Evolutionary conservation across 345 rosid species (phyloP).

Genomic region (Eutrema yunnanense): DNA sequence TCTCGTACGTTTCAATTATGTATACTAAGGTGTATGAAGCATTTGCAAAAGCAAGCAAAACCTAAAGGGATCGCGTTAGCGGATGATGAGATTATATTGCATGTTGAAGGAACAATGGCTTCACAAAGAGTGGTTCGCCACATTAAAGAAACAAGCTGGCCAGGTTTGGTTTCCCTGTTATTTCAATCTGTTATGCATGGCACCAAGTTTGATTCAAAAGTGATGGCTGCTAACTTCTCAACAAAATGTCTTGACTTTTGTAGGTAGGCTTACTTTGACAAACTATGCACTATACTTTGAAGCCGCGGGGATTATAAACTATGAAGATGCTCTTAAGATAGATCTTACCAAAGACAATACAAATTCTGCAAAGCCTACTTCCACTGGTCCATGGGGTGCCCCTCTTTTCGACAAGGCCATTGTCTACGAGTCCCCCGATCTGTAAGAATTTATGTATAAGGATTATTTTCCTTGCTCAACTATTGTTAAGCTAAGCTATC

Average conservation of each 20-base stretch:
- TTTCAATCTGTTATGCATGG: not conserved
- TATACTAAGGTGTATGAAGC: conserved; percentile 52
- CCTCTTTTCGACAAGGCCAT: conserved; percentile 94
- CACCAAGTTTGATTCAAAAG: not conserved
- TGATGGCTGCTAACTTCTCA: not conserved
- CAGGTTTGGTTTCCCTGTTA: conserved; percentile 40
- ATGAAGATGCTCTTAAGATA: conserved; percentile 80
- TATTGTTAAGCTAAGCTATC: no score
- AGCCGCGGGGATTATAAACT: conserved; percentile 64
- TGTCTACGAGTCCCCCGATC: conserved; percentile 56
- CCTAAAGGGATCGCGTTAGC: conserved; percentile 72
- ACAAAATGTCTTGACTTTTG: conserved; percentile 10
- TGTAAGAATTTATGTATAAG: conserved; percentile 47
- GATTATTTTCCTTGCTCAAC: no score
- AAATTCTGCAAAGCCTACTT: conserved; percentile 49
- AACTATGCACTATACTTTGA: conserved; percentile 92
- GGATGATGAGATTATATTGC: conserved; percentile 79
- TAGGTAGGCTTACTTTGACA: conserved; percentile 87
- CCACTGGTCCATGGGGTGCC: conserved; percentile 98
- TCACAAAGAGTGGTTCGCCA: conserved; percentile 84
- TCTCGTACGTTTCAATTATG: not conserved
- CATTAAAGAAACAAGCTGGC: conserved; percentile 84
- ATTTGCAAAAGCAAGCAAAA: conserved; percentile 62
- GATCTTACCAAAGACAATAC: conserved; percentile 55
- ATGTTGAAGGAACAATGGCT: conserved; percentile 84